Percentiles rank a stretch among this genome's conserved stretches.
Evolutionary conservation across 108 stramenopile genomes (phyloP).

Genomic region (Conticribra weissflogii): DNA sequence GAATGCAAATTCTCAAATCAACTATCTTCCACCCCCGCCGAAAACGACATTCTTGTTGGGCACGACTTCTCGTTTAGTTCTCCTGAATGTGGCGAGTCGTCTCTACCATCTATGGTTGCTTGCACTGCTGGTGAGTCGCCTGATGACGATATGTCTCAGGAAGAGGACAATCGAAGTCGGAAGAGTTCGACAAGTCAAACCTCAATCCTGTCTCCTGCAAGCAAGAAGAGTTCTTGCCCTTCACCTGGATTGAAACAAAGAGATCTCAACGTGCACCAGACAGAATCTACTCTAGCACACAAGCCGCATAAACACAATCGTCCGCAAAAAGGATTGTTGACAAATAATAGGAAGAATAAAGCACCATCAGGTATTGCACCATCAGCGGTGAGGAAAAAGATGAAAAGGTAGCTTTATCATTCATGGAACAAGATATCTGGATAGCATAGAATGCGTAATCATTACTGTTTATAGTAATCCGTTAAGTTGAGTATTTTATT

Average conservation of each 20-base stretch:
- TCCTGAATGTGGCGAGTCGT: constrained; percentile 2
- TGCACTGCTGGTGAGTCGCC: background rate
- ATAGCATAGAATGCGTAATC: no score
- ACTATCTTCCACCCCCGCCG: constrained; percentile 56
- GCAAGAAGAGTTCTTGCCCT: no score
- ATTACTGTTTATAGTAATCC: no score
- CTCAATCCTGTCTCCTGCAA: constrained; percentile 20
- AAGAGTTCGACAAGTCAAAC: constrained; percentile 31
- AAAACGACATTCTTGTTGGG: constrained; percentile 44
- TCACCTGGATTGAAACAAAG: constrained; percentile 18
- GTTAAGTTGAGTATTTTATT: no score
- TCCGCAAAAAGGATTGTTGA: background rate
- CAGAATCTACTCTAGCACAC: background rate
- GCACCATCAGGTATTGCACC: constrained; percentile 8
- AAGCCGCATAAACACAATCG: constrained; percentile 10
- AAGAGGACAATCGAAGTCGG: constrained; percentile 38
- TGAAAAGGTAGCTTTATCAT: constrained; percentile 8
- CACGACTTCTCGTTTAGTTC: constrained; percentile 21
- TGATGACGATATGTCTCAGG: constrained; percentile 31
- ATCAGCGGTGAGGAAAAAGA: constrained; percentile 18
- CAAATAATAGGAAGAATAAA: constrained; percentile 12
- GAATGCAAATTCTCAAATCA: constrained; percentile 35
- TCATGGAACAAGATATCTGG: no score
- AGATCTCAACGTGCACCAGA: constrained; percentile 12
- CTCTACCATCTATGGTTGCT: constrained; percentile 1